Conservation (phyloP, 768 basidiomycete genomes). For the Amyloporia xantha region DNA sequence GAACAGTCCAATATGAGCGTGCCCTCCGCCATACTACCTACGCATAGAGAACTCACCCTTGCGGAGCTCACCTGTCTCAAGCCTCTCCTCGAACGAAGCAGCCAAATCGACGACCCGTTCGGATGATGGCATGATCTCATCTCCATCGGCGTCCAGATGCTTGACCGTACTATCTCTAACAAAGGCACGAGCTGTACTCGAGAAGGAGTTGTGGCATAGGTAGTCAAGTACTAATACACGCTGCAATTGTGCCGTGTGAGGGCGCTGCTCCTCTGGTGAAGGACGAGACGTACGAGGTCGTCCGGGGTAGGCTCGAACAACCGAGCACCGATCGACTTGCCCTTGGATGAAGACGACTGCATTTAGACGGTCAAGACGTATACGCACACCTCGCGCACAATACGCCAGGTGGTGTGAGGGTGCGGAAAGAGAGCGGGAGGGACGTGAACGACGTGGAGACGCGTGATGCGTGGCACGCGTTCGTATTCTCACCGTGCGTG, state of each 20-base stretch:
- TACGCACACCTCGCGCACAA: no score
- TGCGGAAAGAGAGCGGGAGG: not conserved
- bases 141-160: conserved; percentile 64
- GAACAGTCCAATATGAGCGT: not conserved
- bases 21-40: not conserved
- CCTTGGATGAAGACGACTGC: not conserved
- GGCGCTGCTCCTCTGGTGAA: not conserved
- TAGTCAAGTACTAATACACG: conserved; percentile 70
- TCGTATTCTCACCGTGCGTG: no score
- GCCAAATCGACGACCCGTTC: conserved; percentile 17
- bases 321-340: not conserved
- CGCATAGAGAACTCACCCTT: conserved; percentile 35
- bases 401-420: not conserved
- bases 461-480: no score
- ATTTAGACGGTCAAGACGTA: no score
- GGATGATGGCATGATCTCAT: conserved; percentile 41
- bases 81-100: conserved; percentile 11
- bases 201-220: conserved; percentile 67
- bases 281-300: conserved; percentile 8
- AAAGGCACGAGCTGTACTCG: conserved; percentile 65
- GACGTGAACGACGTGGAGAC: not conserved
- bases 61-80: conserved; percentile 35
- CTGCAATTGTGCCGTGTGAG: conserved; percentile 30
- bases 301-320: conserved; percentile 9
- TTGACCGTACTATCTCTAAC: conserved; percentile 53